phyloP scores from a whole-genome alignment of 352 stramenopile genomes.

The Proteromonas lacertae region DNA sequence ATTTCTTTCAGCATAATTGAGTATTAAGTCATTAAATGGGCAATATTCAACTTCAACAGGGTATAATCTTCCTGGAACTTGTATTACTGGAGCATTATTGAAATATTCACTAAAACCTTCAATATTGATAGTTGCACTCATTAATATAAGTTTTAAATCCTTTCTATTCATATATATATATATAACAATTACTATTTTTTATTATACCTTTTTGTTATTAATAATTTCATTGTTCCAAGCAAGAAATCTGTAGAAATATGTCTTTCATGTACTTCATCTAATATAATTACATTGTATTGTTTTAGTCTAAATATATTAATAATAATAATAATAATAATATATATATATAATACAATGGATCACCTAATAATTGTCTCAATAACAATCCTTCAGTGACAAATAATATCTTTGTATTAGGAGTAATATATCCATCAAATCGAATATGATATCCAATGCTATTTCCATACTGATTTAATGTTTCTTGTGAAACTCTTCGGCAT shows the following conservation, averaged over 20 bases:
- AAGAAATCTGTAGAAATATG: constrained; percentile 1
- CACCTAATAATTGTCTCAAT: background rate
- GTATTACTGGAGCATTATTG: background rate
- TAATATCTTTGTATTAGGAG: background rate
- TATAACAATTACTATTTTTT: background rate
- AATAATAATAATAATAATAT: no score
- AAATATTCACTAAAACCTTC: background rate
- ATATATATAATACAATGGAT: no score
- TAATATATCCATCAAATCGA: background rate
- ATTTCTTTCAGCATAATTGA: no score
- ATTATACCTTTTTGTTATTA: no score
- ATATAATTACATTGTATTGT: background rate
- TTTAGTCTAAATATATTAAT: background rate
- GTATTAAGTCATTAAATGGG: no score
- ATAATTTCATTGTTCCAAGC: background rate
- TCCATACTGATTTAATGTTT: background rate
- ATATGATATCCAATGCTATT: constrained; percentile 1
- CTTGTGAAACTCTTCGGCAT: background rate
- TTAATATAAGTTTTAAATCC: background rate
- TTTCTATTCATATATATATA: background rate
- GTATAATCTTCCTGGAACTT: background rate
- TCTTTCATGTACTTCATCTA: constrained; percentile 2
- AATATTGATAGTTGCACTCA: background rate
- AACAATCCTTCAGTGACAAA: constrained; percentile 1
- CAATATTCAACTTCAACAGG: background rate